A percentile compares a stretch with the other conserved stretches of the same genome.
Evolutionary conservation across 176 grass and related monocot genomes (phyloP).

Genomic region (Bromus sterilis): DNA sequence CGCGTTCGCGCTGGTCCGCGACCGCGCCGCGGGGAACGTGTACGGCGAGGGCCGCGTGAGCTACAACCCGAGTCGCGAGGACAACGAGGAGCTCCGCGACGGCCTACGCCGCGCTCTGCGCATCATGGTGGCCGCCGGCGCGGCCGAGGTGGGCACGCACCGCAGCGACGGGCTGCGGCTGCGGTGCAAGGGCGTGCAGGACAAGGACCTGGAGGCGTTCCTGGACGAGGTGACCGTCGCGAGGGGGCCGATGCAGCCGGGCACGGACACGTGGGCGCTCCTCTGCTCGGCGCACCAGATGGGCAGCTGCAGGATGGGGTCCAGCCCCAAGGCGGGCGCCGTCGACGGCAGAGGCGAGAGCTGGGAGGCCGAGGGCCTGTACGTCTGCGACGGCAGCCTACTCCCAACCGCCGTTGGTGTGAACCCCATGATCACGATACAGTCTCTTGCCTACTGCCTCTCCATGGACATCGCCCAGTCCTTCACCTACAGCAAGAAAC

Average conservation of each 20-base stretch:
- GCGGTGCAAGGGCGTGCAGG: conserved; percentile 40
- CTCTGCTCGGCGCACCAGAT: conserved; percentile 82
- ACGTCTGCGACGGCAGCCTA: conserved; percentile 78
- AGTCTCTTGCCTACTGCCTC: conserved; percentile 66
- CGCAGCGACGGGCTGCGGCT: conserved; percentile 72
- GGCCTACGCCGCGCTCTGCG: conserved; percentile 52
- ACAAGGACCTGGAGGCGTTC: conserved; percentile 60
- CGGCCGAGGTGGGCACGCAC: conserved; percentile 75
- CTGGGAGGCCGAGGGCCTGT: conserved; percentile 78
- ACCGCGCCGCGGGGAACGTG: conserved; percentile 47
- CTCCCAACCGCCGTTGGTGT: conserved; percentile 71
- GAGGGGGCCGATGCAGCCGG: conserved; percentile 17
- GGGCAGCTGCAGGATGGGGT: conserved; percentile 79
- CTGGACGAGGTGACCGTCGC: conserved; percentile 38
- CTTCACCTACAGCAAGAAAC: not conserved
- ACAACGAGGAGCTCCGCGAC: conserved; percentile 41
- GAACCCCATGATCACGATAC: conserved; percentile 96
- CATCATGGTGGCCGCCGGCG: conserved; percentile 68
- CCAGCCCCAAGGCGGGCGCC: conserved; percentile 33
- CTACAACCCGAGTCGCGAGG: conserved; percentile 17
- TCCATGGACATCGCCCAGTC: conserved; percentile 35
- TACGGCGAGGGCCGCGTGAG: conserved; percentile 42
- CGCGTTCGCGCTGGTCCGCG: conserved; percentile 58
- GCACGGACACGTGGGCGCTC: conserved; percentile 31
- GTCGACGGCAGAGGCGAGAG: conserved; percentile 59